Base-by-base conservation (phyloP, 2,329 filamentous ascomycete genomes). In the Calonectria henricotiae region DNA sequence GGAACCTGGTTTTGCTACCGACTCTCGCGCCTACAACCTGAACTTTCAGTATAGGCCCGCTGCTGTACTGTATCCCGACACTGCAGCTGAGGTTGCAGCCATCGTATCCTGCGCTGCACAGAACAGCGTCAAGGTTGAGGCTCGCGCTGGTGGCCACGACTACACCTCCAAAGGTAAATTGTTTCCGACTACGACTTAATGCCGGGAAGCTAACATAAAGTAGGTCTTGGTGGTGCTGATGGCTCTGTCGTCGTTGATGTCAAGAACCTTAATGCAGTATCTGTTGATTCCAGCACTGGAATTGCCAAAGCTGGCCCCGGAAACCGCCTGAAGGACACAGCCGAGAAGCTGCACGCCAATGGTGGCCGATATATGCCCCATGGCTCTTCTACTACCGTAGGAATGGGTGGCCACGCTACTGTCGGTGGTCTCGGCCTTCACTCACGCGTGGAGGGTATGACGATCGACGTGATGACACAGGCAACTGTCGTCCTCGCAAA, bases 321-420 rank as follows among this genome's bases (percentile, higher is more conserved):
- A 20, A 61, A 61, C 55, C 55, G 39, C 7, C 15, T 61, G 11
- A 61, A 44, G 55, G 39, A 61, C 8, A 23, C 25, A 0, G 55
- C 23, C 3, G 39, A 43, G 25, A 61, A 61, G 25, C 4, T 61
- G 23, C 23, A 41, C 17, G 55, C 55, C 39, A 58, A 58, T 7
- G 46, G 62, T n/a, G 32, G 20, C 25, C 46, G 67, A 17, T 66
- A 61, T 20, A 69, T 69, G 49, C 67, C 62, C n/a, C 67, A 69
- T 23, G 67, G 67, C 8, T 66, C 67, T 15, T 69, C 67, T 7
- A 62, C 67, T 7, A 69, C 67, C 5, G 62, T 69, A 1, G 67
- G 62, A 23, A 37, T 66, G 15, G 67, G 62, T 7, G 67, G 62
- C 30, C 67, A 66, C 27, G 62, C 44, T 43, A 69, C 49, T 4